Evolutionary conservation across 1,139 yeast species (phyloP).

Genomic region (Komagataea norvegica): DNA sequence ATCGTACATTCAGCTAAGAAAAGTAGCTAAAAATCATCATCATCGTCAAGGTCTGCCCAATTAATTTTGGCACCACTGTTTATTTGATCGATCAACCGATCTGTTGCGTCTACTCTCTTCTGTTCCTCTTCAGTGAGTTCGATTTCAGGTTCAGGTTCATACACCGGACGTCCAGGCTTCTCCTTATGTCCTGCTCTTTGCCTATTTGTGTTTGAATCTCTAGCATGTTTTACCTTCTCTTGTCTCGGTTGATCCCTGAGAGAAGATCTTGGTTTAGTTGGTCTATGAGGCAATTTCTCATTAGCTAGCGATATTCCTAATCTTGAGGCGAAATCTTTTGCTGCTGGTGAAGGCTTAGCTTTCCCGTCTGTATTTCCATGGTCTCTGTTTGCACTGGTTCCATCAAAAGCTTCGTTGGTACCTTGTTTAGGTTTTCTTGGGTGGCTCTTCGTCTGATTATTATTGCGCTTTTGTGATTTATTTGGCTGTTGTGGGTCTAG

Average conservation of each 20-base stretch:
- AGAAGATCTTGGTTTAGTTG: too few relatives aligned
- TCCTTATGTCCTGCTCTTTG: too few relatives aligned
- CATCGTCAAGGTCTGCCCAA: constrained; percentile 25
- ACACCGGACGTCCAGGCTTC: too few relatives aligned
- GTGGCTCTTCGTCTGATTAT: constrained; percentile 5
- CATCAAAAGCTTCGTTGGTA: not conserved
- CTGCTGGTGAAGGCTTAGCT: constrained; percentile 18
- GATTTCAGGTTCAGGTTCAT: constrained; percentile 1
- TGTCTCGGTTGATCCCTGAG: too few relatives aligned
- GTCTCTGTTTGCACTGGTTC: not conserved
- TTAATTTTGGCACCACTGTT: constrained; percentile 14
- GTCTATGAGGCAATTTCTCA: too few relatives aligned
- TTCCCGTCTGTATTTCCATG: constrained; percentile 8
- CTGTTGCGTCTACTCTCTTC: constrained; percentile 5
- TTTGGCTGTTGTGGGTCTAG: too few relatives aligned
- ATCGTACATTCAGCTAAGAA: not conserved
- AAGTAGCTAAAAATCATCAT: constrained; percentile 7
- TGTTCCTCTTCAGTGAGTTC: constrained; percentile 2
- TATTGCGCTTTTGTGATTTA: too few relatives aligned
- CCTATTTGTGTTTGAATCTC: too few relatives aligned
- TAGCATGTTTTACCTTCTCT: too few relatives aligned
- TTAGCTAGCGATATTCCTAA: constrained; percentile 1
- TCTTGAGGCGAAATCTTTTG: constrained; percentile 17
- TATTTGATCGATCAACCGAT: constrained; percentile 13
- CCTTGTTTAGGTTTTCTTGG: constrained; percentile 5